Evolutionary conservation across 768 basidiomycete species (phyloP).

Genomic region (Pleurotus tuoliensis): DNA sequence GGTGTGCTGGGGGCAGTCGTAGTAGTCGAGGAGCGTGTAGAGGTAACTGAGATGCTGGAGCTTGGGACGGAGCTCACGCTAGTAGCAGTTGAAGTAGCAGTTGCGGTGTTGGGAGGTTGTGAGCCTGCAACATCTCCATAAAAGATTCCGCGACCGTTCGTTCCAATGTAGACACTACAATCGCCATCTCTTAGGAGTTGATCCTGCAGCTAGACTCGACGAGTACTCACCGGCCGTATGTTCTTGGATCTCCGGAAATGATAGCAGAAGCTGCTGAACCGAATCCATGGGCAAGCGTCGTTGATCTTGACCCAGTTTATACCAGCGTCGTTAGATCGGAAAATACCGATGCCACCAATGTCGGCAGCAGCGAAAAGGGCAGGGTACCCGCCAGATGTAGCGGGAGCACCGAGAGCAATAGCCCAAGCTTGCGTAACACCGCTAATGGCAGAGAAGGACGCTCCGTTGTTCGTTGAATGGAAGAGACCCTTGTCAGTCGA

Average conservation of each 20-base stretch:
- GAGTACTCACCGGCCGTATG: constrained; percentile 46
- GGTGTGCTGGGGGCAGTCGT: constrained; percentile 25
- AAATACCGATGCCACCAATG: constrained; percentile 47
- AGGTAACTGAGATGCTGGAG: constrained; percentile 7
- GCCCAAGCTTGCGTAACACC: constrained; percentile 52
- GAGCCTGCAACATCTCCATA: constrained; percentile 38
- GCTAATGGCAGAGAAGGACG: constrained; percentile 42
- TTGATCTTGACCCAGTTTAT: constrained; percentile 58
- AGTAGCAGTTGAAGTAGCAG: constrained; percentile 17
- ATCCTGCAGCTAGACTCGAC: neutral
- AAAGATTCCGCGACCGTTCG: constrained; percentile 57
- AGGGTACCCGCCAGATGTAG: constrained; percentile 43
- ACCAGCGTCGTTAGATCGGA: constrained; percentile 54
- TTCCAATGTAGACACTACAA: constrained; percentile 55
- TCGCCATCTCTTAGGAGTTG: neutral
- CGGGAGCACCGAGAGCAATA: constrained; percentile 53
- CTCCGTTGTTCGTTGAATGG: constrained; percentile 52
- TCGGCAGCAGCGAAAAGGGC: constrained; percentile 53
- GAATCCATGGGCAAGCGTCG: constrained; percentile 52
- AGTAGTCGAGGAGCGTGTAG: constrained; percentile 17
- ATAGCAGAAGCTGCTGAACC: constrained; percentile 43
- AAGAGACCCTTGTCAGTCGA: constrained; percentile 54
- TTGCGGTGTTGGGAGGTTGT: constrained; percentile 21
- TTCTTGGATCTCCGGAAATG: constrained; percentile 48
- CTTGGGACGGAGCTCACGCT: constrained; percentile 7